Percentiles rank a stretch among this genome's conserved stretches.
Evolutionary conservation across 805 yeast species (phyloP).

Genomic region (Candida sithepensis): DNA sequence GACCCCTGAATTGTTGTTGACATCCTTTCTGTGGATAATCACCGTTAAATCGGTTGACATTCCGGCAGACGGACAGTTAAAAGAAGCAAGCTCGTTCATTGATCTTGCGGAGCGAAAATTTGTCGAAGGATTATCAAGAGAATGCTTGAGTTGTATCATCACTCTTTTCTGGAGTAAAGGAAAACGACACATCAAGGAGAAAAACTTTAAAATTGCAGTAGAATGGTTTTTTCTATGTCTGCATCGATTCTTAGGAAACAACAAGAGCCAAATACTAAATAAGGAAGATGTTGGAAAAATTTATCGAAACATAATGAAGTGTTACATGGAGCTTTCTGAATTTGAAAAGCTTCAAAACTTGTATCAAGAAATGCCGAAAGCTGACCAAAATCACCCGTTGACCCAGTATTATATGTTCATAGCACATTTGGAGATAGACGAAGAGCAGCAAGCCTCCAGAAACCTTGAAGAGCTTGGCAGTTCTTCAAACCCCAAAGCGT

Average conservation of each 20-base stretch:
- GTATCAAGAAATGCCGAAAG: slow-evolving; percentile 23
- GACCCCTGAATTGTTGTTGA: slow-evolving; percentile 9
- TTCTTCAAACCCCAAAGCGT: slow-evolving; percentile 1
- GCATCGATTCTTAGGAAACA: slow-evolving; percentile 7
- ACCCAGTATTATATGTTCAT: slow-evolving; percentile 33
- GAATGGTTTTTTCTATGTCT: slow-evolving; percentile 18
- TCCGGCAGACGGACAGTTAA: slow-evolving; percentile 7
- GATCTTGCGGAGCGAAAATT: slow-evolving; percentile 28
- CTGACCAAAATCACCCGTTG: slow-evolving; percentile 23
- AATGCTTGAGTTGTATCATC: slow-evolving; percentile 30
- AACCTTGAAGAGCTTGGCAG: slow-evolving; percentile 5
- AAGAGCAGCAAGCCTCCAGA: background rate
- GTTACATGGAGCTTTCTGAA: slow-evolving; percentile 24
- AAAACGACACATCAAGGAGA: slow-evolving; percentile 25
- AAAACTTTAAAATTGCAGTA: slow-evolving; percentile 8
- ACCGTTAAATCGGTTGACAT: slow-evolving; percentile 16
- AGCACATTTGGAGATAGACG: slow-evolving; percentile 13
- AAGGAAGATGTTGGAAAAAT: slow-evolving; percentile 32
- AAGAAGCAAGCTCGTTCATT: slow-evolving; percentile 21
- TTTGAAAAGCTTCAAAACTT: slow-evolving; percentile 19
- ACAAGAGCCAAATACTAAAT: slow-evolving; percentile 19
- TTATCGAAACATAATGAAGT: slow-evolving; percentile 33
- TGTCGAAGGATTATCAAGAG: slow-evolving; percentile 22
- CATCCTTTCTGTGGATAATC: slow-evolving; percentile 21
- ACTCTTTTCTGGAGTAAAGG: slow-evolving; percentile 40